Conservation (phyloP, 352 stramenopile species). For the Pythium angustatum region DNA sequence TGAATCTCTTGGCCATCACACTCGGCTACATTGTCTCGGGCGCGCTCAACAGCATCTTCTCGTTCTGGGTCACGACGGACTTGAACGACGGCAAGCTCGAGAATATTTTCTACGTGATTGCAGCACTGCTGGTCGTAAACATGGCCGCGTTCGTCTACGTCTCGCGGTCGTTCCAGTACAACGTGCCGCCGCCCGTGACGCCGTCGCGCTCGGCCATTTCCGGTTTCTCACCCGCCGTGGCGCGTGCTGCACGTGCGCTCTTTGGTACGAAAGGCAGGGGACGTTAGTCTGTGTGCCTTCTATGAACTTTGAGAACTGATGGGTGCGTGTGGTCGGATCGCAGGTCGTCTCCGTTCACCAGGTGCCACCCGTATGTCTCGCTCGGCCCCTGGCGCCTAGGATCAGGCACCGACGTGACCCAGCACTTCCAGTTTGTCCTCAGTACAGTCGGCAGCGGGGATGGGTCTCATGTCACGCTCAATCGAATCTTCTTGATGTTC, state of each 20-base stretch:
- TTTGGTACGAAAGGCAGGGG: slow-evolving; percentile 14
- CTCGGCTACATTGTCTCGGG: slow-evolving; percentile 85
- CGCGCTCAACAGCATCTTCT: slow-evolving; percentile 87
- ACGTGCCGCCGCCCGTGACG: slow-evolving; percentile 23
- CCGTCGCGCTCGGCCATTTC: slow-evolving; percentile 26
- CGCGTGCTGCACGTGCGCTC: slow-evolving; percentile 23
- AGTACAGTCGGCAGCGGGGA: too few species aligned
- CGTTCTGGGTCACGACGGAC: slow-evolving; percentile 90
- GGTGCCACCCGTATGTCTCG: too few species aligned
- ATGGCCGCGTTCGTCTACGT: slow-evolving; percentile 67
- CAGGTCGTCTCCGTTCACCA: slow-evolving; percentile 18
- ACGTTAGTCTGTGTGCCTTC: too few species aligned
- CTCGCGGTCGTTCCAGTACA: slow-evolving; percentile 83
- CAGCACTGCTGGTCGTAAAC: slow-evolving; percentile 62
- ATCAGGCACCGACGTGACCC: too few species aligned
- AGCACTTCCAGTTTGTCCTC: too few species aligned
- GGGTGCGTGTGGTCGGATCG: neutral
- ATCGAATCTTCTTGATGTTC: too few species aligned
- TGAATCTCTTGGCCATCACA: slow-evolving; percentile 90
- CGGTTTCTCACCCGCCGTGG: slow-evolving; percentile 31
- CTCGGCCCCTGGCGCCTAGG: too few species aligned
- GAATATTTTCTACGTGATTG: slow-evolving; percentile 87
- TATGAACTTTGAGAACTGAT: too few species aligned
- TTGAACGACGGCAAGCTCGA: slow-evolving; percentile 90
- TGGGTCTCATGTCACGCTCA: too few species aligned